These are phyloP conservation scores for Circinella umbellata DNA, from an alignment of 371 early-diverging fungal species.

Conservation along the genomic window DNA sequence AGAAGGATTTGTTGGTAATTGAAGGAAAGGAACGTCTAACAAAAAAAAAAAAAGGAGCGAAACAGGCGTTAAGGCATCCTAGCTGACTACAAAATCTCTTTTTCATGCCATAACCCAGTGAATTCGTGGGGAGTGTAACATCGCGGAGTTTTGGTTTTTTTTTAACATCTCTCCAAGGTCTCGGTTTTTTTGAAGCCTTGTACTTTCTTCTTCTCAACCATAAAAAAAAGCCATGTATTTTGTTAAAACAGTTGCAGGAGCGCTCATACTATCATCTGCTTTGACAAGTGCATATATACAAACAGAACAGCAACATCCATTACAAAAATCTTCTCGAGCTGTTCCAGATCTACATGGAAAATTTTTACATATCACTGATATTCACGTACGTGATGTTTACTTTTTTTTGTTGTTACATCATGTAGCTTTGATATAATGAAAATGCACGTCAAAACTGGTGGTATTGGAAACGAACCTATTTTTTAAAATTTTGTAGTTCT, in stretches of 20 bases:
- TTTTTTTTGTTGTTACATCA: too few species aligned
- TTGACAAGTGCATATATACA: neutral
- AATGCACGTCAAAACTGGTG: too few species aligned
- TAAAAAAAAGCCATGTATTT: slow-evolving; percentile 3
- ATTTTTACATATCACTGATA: slow-evolving; percentile 72
- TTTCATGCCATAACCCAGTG: too few species aligned
- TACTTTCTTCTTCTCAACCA: neutral
- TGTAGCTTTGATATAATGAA: too few species aligned
- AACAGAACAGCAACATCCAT: slow-evolving; percentile 11
- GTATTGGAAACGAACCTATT: too few species aligned
- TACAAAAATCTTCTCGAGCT: neutral
- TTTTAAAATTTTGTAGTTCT: too few species aligned
- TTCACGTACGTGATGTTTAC: slow-evolving; percentile 42
- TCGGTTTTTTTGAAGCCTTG: neutral
- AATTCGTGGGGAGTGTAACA: too few species aligned
- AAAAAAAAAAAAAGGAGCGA: neutral
- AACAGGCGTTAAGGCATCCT: neutral
- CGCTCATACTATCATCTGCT: neutral
- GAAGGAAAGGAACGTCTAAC: neutral
- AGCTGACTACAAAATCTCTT: too few species aligned
- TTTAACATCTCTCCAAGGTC: neutral
- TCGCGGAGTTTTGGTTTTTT: neutral
- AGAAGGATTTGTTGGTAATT: too few species aligned
- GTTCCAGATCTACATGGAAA: slow-evolving; percentile 30
- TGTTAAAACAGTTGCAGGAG: neutral